Percentiles rank a stretch among this genome's conserved stretches.
These are phyloP conservation scores for Jatropha podagrica DNA, from an alignment of 441 rosid genomes.

Conservation along the genomic window DNA sequence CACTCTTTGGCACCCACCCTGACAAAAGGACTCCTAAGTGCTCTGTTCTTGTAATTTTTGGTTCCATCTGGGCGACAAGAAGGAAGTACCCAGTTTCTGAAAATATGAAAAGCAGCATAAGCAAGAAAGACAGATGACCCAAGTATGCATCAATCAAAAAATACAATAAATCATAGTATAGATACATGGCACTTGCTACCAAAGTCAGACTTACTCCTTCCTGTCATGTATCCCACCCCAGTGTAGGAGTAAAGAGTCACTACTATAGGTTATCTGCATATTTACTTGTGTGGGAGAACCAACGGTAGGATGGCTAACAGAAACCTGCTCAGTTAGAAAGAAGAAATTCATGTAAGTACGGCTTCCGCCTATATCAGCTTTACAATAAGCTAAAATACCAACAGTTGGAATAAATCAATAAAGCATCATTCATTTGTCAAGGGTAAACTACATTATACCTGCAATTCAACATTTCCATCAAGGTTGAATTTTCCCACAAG, in stretches of 20 bases:
- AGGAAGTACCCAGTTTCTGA: slow-evolving; percentile 92
- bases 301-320: slow-evolving; percentile 43
- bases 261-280: slow-evolving; percentile 54
- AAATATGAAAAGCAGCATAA: slow-evolving; percentile 16
- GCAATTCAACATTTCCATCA: slow-evolving; percentile 77
- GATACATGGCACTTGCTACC: slow-evolving; percentile 19
- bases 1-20: slow-evolving; percentile 47
- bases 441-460: slow-evolving; percentile 44
- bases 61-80: slow-evolving; percentile 76
- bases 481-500: slow-evolving; percentile 67
- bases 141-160: slow-evolving; percentile 15
- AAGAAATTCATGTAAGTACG: slow-evolving; percentile 23
- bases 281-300: slow-evolving; percentile 47
- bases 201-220: slow-evolving; percentile 58
- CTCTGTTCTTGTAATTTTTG: slow-evolving; percentile 80
- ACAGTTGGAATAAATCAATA: slow-evolving; percentile 19
- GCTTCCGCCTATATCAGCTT: neutral
- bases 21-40: slow-evolving; percentile 87
- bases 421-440: slow-evolving; percentile 4
- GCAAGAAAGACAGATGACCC: slow-evolving; percentile 5
- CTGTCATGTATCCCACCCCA: slow-evolving; percentile 84
- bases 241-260: slow-evolving; percentile 79
- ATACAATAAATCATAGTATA: slow-evolving; percentile 6
- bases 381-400: slow-evolving; percentile 17
- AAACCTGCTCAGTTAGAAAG: slow-evolving; percentile 56